phyloP scores from a whole-genome alignment of 2,329 filamentous ascomycete genomes.

The Simplicillium sp. region DNA sequence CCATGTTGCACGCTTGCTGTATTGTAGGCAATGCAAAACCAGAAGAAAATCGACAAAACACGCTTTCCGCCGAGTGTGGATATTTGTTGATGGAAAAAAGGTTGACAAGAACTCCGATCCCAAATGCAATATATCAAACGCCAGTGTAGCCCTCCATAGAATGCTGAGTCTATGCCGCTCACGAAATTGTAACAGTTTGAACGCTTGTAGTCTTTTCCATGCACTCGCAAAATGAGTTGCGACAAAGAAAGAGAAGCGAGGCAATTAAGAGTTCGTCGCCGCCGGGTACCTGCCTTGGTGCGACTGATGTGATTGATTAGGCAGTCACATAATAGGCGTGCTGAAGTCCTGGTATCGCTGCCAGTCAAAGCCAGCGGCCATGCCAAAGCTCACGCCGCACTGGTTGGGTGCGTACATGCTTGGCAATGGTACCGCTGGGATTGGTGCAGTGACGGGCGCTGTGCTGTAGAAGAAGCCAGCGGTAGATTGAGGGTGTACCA shows the following conservation, averaged over 20 bases:
- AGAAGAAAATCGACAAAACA: conserved; percentile 24
- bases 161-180: conserved; percentile 27
- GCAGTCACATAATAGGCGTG: conserved; percentile 74
- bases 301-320: conserved; percentile 34
- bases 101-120: conserved; percentile 26
- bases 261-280: conserved; percentile 35
- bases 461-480: conserved; percentile 72
- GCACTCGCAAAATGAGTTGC: too few species aligned
- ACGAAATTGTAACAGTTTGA: conserved; percentile 16
- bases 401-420: conserved; percentile 72
- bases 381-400: conserved; percentile 71
- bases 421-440: conserved; percentile 70
- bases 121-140: conserved; percentile 30
- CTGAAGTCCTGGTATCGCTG: conserved; percentile 74
- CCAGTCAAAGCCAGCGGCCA: conserved; percentile 68
- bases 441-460: conserved; percentile 62
- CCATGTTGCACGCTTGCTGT: conserved; percentile 32
- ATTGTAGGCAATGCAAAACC: conserved; percentile 10
- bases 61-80: conserved; percentile 19
- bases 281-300: conserved; percentile 31
- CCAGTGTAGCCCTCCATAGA: conserved; percentile 24
- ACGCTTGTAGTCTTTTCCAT: too few species aligned
- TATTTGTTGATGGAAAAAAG: conserved; percentile 22
- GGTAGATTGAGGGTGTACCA: conserved; percentile 62
- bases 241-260: conserved; percentile 17